Evolutionary conservation across 345 rosid species (phyloP), one percentile per base, ranked within the genome.

Genomic region (Anacardium occidentale): DNA sequence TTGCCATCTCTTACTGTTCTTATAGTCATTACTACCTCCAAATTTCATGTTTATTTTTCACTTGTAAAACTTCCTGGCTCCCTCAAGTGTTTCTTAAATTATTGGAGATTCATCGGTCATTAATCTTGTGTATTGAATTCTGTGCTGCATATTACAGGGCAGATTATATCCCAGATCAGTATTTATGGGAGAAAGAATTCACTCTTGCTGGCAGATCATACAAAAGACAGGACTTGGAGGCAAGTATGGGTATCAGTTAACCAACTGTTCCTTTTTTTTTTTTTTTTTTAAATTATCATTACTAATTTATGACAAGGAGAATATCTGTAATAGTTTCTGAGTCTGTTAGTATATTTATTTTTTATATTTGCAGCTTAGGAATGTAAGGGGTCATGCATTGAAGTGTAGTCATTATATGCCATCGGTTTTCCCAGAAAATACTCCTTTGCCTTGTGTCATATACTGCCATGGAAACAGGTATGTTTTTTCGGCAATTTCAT

Each of bases 401-500:
- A 94, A 84, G 68, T 92, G 99, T 75, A 92, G 94, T 77, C 99
- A 95, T 80, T 95, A 91, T 74, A 64, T 87, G 61, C 95, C 95
- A 15, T 85, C 96, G 58, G 75, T 88, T 71, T 83, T 84, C 44
- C 82, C 81, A 8, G 87, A 83, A 69, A 91, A 85, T 50, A 87
- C 82, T 75, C 93, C 94, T 62, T 92, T 95, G 40, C 98, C 99
- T 13, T 95, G 98, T 81, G 98, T 95, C 50, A 86, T 95, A 73
- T 95, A 95, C 81, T 95, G 98, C 79, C 99, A 92, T 77, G 99
- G 99, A 58, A 95, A 95, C 83, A 92, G 99, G 98, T 90, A 80
- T 34, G 54, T 29, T 18, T 40, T 29, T 32, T 24, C 56, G n/a
- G 20, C 55, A 25, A 45, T 69, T 66, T 18, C 44, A 40, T 32